Evolutionary conservation across 352 stramenopile genomes (phyloP), one percentile per base, ranked within the genome.

Genomic region (Nothophytophthora sp.): DNA sequence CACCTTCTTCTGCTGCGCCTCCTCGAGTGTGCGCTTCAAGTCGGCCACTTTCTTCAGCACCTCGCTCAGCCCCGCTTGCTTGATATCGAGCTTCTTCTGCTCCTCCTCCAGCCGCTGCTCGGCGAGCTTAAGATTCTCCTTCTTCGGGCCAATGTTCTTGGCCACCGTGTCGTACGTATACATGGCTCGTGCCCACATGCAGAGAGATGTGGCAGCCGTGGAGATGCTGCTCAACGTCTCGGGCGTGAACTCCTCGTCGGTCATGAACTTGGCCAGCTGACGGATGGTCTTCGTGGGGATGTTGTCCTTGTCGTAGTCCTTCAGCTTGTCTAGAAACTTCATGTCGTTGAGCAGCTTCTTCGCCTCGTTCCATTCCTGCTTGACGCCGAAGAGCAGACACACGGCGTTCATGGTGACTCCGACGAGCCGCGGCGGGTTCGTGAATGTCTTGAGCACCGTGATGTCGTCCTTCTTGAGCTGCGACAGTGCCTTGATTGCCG

Each of bases 261-360:
- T 84, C 9, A 82, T 96, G 70, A 96, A 98, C 64, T 98, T 98
- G 51, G 98, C 97, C 11, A 98, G 69, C 50, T 97, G 97, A 15
- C 86, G 92, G 18, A 98, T 89, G 0, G 92, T 95, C 50, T 96
- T 96, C 50, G 93, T 88, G 11, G 80, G 86, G 24, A 99, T 96
- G 24, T 94, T 95, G 51, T 99, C 95, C 53, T 99, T 99, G 75
- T 99, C 96, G 47, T 97, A 99, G 9, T 69, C 86, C 52, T 98
- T 98, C 47, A 98, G 95, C 53, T 98, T 88, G 38, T 91, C 67
- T 4, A 98, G 55, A 48, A 98, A 98, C 46, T 95, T 94, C 24
- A 95, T 73, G 49, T 98, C 94, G 43, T 92, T 95, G 67, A 98
- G 93, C 46, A 97, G 96, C 19, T 81, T 96, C 69, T 98, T 98